phyloP scores from a whole-genome alignment of 345 rosid species.

The Microthlaspi erraticum region DNA sequence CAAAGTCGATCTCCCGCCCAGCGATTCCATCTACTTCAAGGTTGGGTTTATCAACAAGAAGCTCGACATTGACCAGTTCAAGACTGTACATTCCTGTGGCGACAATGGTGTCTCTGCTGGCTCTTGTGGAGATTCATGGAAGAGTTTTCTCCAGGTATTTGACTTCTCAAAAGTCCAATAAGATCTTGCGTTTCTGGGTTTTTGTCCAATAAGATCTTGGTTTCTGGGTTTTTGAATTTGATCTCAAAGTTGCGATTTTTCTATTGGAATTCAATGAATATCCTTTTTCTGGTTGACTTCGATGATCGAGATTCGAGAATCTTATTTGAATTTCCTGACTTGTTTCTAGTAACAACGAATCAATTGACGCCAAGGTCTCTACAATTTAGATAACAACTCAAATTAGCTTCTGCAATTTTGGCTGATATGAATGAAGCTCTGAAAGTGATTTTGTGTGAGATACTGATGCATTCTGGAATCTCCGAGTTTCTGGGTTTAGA shows the following conservation, averaged over 20 bases:
- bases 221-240: conserved; percentile 23
- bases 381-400: not conserved
- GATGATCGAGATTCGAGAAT: conserved; percentile 11
- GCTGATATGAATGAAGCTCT: not conserved
- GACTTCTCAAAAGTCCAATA: not conserved
- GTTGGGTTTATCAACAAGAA: conserved; percentile 88
- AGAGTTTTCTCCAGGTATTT: conserved; percentile 34
- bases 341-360: not conserved
- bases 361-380: conserved; percentile 1
- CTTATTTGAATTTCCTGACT: not conserved
- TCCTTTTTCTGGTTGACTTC: not conserved
- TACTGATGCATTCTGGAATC: conserved; percentile 24
- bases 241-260: not conserved
- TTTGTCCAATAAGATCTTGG: conserved; percentile 11
- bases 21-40: conserved; percentile 80
- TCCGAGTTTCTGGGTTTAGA: conserved; percentile 20
- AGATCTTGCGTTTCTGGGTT: conserved; percentile 25
- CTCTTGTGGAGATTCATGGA: conserved; percentile 40
- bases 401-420: not conserved
- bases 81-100: conserved; percentile 73
- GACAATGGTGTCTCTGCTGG: conserved; percentile 39
- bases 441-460: conserved; percentile 5
- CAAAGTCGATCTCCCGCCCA: conserved; percentile 90
- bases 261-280: not conserved
- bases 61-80: conserved; percentile 84